Evolutionary conservation across 176 grass and related monocot genomes (phyloP), one percentile per base, ranked within the genome.

Genomic region (Triticum dicoccoides): DNA sequence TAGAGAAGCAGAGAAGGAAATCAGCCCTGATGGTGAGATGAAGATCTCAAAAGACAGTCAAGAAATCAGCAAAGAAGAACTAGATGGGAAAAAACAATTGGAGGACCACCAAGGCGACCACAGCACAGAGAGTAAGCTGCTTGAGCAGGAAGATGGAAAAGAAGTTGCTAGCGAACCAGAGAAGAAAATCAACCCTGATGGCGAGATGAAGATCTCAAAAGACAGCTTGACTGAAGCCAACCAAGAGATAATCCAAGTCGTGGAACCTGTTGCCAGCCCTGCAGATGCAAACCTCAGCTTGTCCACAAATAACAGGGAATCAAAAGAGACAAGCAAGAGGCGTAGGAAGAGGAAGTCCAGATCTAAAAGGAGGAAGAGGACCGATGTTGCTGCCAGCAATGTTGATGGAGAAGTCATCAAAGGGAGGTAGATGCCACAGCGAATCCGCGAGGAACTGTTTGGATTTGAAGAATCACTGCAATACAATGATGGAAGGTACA

Each of bases 301-400:
- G 20, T 23, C 76, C 81, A 80, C 17, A 68, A 76, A 84, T 81
- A 84, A 82, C 33, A 82, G 76, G 27, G 81, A 81, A 81, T 69
- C 39, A 78, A 91, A 88, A 72, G 64, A 88, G 69, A 54, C 81
- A 77, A 88, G 42, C 44, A 91, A 81, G 77, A 88, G 82, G 62
- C 86, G 21, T 68, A 88, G 82, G 82, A 81, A 65, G 82, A 91
- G 86, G 81, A 91, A 67, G 61, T 85, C 65, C 47, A 85, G 89
- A 85, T 88, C 89, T 29, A 91, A 72, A 65, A 85, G 82, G 64
- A 91, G 80, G 63, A 88, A 81, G 78, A 88, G 82, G 77, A 32
- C 24, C 3, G 42, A 76, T 2, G 77, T 81, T 82, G 39, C 71
- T 86, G 30, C 65, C 68, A 65, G n/a, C 52, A 83, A 83, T 54